phyloP scores from a whole-genome alignment of 352 stramenopile species.

The Globisporangium recalcitrans region DNA sequence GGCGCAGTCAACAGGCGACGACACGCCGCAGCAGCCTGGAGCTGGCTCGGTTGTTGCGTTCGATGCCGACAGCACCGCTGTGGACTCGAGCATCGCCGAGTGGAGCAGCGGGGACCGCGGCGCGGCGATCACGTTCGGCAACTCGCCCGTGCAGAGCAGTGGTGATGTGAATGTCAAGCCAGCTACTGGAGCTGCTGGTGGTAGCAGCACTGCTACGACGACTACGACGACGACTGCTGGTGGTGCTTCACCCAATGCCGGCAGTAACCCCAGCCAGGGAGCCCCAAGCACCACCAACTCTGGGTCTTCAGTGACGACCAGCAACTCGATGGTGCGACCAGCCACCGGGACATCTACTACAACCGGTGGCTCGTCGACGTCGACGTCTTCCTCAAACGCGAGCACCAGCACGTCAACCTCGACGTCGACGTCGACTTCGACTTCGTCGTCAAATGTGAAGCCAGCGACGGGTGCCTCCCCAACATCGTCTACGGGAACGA shows the following conservation, averaged over 20 bases:
- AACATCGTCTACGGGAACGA: background rate
- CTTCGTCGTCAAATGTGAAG: background rate
- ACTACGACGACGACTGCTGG: background rate
- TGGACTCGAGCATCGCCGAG: slow-evolving; percentile 5
- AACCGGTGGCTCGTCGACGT: background rate
- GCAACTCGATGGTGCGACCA: background rate
- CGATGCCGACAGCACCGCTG: background rate
- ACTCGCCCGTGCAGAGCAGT: slow-evolving; percentile 10
- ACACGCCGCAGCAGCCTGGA: background rate
- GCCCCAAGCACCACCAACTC: background rate
- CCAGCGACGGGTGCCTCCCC: background rate
- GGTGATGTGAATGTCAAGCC: background rate
- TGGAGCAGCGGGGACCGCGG: slow-evolving; percentile 4
- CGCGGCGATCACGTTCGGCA: background rate
- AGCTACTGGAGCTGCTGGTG: background rate
- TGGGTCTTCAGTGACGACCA: background rate
- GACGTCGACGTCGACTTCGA: background rate
- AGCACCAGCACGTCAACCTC: background rate
- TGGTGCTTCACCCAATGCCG: background rate
- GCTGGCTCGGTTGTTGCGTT: slow-evolving; percentile 1
- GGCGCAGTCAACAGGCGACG: background rate
- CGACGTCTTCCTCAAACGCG: background rate
- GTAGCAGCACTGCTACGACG: background rate
- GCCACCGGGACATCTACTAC: background rate
- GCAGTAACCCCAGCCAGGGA: background rate